Evolutionary conservation across 768 basidiomycete species (phyloP).

Genomic region (Rhizopogon rudus): DNA sequence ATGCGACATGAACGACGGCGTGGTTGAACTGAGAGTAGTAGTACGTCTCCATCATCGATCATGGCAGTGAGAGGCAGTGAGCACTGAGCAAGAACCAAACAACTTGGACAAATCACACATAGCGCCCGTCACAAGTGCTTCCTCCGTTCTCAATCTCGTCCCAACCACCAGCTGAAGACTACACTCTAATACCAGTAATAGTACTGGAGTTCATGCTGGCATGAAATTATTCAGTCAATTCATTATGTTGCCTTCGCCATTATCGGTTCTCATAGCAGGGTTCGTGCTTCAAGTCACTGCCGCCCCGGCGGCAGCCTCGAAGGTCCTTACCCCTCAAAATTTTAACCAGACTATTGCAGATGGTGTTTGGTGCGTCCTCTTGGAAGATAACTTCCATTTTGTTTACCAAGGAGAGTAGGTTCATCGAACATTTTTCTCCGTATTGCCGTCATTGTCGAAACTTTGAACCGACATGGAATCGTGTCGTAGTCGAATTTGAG

Average conservation of each 20-base stretch:
- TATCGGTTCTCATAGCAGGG: constrained; percentile 26
- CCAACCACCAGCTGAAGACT: background rate
- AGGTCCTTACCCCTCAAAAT: constrained; percentile 50
- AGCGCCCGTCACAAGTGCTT: background rate
- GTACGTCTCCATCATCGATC: constrained; percentile 49
- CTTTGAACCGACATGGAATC: constrained; percentile 82
- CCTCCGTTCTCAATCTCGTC: too few species aligned
- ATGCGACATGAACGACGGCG: constrained; percentile 49
- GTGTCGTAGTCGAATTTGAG: constrained; percentile 51
- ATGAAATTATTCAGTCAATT: constrained; percentile 3
- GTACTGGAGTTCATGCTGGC: constrained; percentile 4
- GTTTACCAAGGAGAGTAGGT: constrained; percentile 31
- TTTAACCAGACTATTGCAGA: constrained; percentile 47
- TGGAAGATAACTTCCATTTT: background rate
- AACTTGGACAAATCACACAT: too few species aligned
- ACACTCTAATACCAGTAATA: background rate
- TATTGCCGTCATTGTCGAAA: constrained; percentile 75
- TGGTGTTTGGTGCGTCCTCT: constrained; percentile 54
- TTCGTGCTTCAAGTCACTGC: constrained; percentile 27
- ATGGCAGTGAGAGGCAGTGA: background rate
- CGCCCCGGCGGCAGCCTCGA: constrained; percentile 27
- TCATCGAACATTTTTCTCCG: constrained; percentile 87
- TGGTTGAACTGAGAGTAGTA: constrained; percentile 48
- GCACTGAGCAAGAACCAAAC: background rate
- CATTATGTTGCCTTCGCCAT: constrained; percentile 7